A percentile compares a stretch with the other conserved stretches of the same genome.
Conservation (phyloP, 2,329 filamentous ascomycete species). For the Cladophialophora immunda region DNA sequence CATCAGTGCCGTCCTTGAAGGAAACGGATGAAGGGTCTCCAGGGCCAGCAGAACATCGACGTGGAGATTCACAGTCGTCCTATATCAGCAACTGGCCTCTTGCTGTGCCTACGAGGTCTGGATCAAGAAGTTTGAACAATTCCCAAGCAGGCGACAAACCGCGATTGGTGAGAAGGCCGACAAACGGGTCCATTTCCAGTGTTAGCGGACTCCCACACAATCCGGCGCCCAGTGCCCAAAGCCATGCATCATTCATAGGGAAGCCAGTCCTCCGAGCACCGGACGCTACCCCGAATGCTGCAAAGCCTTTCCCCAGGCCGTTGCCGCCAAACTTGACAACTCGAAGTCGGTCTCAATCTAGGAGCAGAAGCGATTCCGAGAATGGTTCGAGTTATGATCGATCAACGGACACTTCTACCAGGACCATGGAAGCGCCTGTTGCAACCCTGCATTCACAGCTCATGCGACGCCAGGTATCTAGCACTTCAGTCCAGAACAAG, state of each 20-base stretch:
- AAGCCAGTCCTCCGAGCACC: slow-evolving; percentile 7
- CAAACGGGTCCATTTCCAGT: slow-evolving; percentile 30
- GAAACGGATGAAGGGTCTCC: not conserved
- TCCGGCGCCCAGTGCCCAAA: slow-evolving; percentile 26
- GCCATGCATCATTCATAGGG: slow-evolving; percentile 27
- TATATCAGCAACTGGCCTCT: not conserved
- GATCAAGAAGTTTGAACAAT: slow-evolving; percentile 7
- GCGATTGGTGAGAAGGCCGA: slow-evolving; percentile 22
- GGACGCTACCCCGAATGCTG: not conserved
- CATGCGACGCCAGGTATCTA: slow-evolving; percentile 3
- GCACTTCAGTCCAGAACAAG: not conserved
- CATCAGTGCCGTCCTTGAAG: not conserved
- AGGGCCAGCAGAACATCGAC: slow-evolving; percentile 2
- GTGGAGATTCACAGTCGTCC: not conserved
- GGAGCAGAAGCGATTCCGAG: slow-evolving; percentile 1
- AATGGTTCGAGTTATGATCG: not conserved
- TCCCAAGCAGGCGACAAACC: slow-evolving; percentile 7
- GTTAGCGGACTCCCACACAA: slow-evolving; percentile 23
- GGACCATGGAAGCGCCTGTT: not conserved
- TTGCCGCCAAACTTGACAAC: not conserved
- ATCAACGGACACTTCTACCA: not conserved
- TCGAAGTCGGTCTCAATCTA: slow-evolving; percentile 20
- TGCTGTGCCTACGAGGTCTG: not conserved
- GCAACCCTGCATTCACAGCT: not conserved
- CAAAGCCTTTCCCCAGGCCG: not conserved